Percentiles rank a stretch among this genome's conserved stretches.
phyloP scores from a whole-genome alignment of 2,329 filamentous ascomycete species.

The Tolypocladium ophioglossoides region DNA sequence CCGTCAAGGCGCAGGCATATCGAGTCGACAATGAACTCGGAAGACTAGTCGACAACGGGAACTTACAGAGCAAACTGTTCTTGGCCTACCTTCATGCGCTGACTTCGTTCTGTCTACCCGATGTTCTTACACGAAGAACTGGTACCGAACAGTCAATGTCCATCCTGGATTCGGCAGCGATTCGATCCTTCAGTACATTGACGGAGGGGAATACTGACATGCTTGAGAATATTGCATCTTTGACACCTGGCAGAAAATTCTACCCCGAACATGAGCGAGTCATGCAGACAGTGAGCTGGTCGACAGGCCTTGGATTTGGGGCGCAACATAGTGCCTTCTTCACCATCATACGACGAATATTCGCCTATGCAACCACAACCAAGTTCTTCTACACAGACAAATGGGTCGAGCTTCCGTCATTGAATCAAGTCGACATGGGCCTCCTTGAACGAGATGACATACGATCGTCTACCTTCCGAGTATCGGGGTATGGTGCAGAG shows the following conservation, averaged over 20 bases:
- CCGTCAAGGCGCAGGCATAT: conserved; percentile 37
- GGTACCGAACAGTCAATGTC: conserved; percentile 43
- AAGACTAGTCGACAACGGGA: conserved; percentile 37
- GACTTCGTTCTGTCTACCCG: conserved; percentile 40
- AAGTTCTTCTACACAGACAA: background rate
- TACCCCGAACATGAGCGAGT: conserved; percentile 27
- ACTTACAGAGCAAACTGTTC: conserved; percentile 38
- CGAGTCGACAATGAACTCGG: conserved; percentile 25
- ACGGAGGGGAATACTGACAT: conserved; percentile 23
- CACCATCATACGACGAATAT: background rate
- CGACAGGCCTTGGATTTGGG: conserved; percentile 21
- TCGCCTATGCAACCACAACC: too few species aligned
- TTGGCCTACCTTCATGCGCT: conserved; percentile 42
- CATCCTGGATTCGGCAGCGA: conserved; percentile 36
- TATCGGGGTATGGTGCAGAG: conserved; percentile 11
- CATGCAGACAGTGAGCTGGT: conserved; percentile 40
- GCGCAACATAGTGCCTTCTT: conserved; percentile 35
- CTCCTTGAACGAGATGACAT: conserved; percentile 9
- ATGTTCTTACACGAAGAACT: conserved; percentile 35
- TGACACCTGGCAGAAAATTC: conserved; percentile 15
- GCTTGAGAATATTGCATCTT: background rate
- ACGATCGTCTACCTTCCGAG: conserved; percentile 2
- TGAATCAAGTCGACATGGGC: background rate
- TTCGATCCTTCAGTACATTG: conserved; percentile 10
- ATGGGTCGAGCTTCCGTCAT: too few species aligned